Evolutionary conservation across 1,284 basidiomycete genomes (phyloP), one percentile per base, ranked within the genome.

Genomic region (Termitomyces sp.): DNA sequence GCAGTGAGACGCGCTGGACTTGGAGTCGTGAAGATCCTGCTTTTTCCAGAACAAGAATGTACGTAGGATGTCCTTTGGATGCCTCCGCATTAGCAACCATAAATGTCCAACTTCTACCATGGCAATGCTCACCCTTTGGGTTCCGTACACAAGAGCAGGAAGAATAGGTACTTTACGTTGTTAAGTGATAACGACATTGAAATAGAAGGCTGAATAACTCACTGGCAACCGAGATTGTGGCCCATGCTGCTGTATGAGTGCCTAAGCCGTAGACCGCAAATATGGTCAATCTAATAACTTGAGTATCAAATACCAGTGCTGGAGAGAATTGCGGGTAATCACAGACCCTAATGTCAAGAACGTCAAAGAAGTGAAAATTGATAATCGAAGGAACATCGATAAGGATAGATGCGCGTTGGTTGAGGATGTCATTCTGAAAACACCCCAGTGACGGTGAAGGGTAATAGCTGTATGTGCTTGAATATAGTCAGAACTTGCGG

Each of bases 71-170:
- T 48, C 46, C 46, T 48, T 48, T n/a, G 19, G 6, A 12, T 10
- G 9, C 2, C 13, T 4, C n/a, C 12, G 15, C 6, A n/a, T 48
- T 5, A 36, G 46, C 8, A 34, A 34, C 7, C 7, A 7, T 5
- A 45, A 44, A 31, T 10, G 8, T 30, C 26, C 1, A 33, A 24
- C 13, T 34, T 21, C 26, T 36, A 5, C 9, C 15, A 26, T 7
- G 13, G 15, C 6, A 15, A 48, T 26, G 24, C 33, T 47, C 13
- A 48, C 46, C 33, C 33, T 48, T 48, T 48, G 46, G 6, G 45
- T 47, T n/a, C 46, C 46, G 26, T 48, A 48, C 24, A 48, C 46
- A 36, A 48, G 21, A 36, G 46, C 46, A 48, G 46, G 33, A 1
- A 36, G n/a, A 36, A 36, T 33, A 48, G 46, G 46, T n/a, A 48